Evolutionary conservation across 1,284 basidiomycete genomes (phyloP), one percentile per base, ranked within the genome.

Genomic region (Trametes pubescens): DNA sequence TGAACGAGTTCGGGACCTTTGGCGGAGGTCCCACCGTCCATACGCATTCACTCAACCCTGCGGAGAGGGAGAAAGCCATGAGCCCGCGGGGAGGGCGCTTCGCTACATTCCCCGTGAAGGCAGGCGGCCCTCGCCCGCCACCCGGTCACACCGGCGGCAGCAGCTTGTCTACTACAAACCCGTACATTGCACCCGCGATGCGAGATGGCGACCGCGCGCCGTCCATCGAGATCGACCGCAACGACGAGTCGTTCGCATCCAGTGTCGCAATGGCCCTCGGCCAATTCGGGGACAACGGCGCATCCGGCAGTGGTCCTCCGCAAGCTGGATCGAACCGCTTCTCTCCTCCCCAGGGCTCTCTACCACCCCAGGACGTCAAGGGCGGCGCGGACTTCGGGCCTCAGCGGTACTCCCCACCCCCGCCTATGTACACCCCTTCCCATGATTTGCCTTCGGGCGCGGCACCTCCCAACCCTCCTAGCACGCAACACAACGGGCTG

Each of bases 91-190:
- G 69, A 0, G 81, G 82, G 4, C 77, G 83, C 7, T 88, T 88
- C 67, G 84, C 86, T 35, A 87, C 86, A 0, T 86, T 88, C 77
- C 87, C 87, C 0, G 80, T 82, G 18, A 79, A 75, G 61, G 54
- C 65, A 3, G 57, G 49, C 2, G 69, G 73, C 1, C 72, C 74
- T 1, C 70, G 69, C 34, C 71, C 71, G 1, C 64, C 60, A 2
- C 67, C 72, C 4, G 63, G 61, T 14, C 48, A 61, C 11, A 38
- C 62, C 4, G 55, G 48, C 13, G 43, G 52, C 46, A 57, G 51
- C 62, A 58, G 40, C 47, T 21, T 64, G 11, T 64, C 67, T 0
- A 13, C 13, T 22, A 68, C 67, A 1, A 68, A 68, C 43, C 67
- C 64, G 11, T 61, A 65, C 48, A 59, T 69, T 21, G 38, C 69